Evolutionary conservation across 192 early-diverging fungal species (phyloP).

Genomic region (Allomyces javanicus): DNA sequence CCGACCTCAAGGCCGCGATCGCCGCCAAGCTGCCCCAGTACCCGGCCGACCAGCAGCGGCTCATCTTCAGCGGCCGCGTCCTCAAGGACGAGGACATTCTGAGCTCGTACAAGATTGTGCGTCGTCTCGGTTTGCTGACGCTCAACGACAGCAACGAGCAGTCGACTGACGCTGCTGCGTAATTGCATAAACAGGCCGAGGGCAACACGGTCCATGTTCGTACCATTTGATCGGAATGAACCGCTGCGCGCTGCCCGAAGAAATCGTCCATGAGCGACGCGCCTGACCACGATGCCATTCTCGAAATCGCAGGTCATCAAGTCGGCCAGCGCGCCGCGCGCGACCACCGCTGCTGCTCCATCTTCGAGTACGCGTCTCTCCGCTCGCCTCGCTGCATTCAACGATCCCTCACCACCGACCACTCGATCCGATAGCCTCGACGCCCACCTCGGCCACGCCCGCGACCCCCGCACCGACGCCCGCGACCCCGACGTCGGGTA

Average conservation of each 20-base stretch:
- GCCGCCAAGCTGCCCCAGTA: constrained; percentile 35
- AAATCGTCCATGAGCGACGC: no score
- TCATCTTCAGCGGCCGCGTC: constrained; percentile 85
- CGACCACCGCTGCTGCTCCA: constrained; percentile 11
- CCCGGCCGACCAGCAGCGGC: constrained; percentile 48
- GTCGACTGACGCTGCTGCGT: constrained; percentile 7
- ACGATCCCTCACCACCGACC: no score
- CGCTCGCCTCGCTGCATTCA: no score
- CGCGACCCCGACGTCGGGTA: constrained; percentile 10
- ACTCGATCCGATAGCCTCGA: no score
- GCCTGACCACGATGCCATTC: no score
- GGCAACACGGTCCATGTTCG: neutral
- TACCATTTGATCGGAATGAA: neutral
- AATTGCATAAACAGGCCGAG: neutral
- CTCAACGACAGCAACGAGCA: constrained; percentile 1
- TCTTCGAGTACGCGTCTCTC: no score
- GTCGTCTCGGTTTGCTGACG: neutral
- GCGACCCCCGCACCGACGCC: constrained; percentile 15
- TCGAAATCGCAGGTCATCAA: neutral
- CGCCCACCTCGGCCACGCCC: constrained; percentile 9
- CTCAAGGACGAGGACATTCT: constrained; percentile 78
- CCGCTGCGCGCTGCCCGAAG: no score
- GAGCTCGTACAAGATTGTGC: constrained; percentile 49
- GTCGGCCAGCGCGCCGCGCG: constrained; percentile 5
- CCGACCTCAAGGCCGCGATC: constrained; percentile 59